These are phyloP conservation scores for Tremellales sp. DNA, from an alignment of 1,284 basidiomycete genomes.

Conservation along the genomic window DNA sequence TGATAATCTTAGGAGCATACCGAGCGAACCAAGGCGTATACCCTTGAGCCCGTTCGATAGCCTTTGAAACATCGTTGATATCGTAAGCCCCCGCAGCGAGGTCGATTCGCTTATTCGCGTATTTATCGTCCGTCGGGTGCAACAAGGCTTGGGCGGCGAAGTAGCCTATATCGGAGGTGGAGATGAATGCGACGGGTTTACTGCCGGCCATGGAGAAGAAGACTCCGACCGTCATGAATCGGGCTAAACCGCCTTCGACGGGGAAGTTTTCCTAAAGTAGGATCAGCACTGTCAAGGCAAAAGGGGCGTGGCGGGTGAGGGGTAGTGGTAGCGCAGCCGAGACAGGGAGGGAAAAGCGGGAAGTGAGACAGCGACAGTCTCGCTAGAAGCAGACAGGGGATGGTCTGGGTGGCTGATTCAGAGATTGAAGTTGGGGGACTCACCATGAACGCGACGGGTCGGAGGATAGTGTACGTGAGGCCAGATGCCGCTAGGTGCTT, in stretches of 20 bases:
- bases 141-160: constrained; percentile 16
- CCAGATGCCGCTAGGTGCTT: constrained; percentile 45
- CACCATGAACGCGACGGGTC: constrained; percentile 50
- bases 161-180: constrained; percentile 13
- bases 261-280: constrained; percentile 20
- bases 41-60: constrained; percentile 9
- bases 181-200: constrained; percentile 7
- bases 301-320: neutral
- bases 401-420: too few relatives aligned
- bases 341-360: too few relatives aligned
- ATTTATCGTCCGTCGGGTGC: constrained; percentile 4
- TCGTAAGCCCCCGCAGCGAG: constrained; percentile 12
- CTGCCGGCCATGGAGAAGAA: constrained; percentile 10
- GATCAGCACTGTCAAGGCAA: neutral
- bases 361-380: too few relatives aligned
- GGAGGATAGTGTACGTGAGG: constrained; percentile 41
- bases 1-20: constrained; percentile 5
- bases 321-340: too few relatives aligned
- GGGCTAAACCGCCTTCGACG: constrained; percentile 5
- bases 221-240: constrained; percentile 10
- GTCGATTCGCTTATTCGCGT: constrained; percentile 10
- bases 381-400: too few relatives aligned
- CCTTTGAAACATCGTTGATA: constrained; percentile 3
- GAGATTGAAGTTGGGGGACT: constrained; percentile 12
- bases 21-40: constrained; percentile 15